Conservation (phyloP, 1,284 basidiomycete species). For the Cryptococcus hybrid region DNA sequence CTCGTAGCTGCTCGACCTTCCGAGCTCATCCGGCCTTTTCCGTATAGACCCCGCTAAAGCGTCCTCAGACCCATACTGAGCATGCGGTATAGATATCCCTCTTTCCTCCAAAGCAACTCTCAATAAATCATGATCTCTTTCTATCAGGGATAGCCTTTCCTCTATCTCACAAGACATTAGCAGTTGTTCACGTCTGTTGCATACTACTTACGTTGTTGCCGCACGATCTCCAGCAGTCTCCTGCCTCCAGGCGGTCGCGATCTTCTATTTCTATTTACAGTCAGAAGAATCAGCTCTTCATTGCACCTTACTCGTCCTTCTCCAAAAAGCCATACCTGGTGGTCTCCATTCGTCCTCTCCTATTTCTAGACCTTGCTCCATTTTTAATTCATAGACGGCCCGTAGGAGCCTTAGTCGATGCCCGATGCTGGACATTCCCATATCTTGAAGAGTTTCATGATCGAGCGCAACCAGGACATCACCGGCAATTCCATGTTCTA, state of each 20-base stretch:
- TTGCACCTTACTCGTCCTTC: background rate
- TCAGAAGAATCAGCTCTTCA: background rate
- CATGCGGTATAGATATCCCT: conserved; percentile 24
- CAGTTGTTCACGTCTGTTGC: background rate
- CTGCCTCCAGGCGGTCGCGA: conserved; percentile 52
- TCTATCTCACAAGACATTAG: conserved; percentile 17
- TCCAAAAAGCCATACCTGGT: conserved; percentile 63
- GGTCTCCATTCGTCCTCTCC: conserved; percentile 85
- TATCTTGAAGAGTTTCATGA: conserved; percentile 73
- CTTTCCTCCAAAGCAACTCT: conserved; percentile 27
- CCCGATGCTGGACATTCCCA: conserved; percentile 80
- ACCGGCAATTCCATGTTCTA: conserved; percentile 87
- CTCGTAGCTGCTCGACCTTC: conserved; percentile 9
- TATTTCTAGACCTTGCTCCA: conserved; percentile 75
- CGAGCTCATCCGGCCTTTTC: background rate
- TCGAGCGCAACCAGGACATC: conserved; percentile 81
- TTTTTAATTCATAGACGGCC: conserved; percentile 83
- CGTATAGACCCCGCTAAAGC: conserved; percentile 10
- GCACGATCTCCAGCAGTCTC: conserved; percentile 67
- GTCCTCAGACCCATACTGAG: conserved; percentile 19
- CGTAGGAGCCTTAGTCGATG: conserved; percentile 85
- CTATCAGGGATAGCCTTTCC: conserved; percentile 35
- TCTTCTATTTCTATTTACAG: conserved; percentile 19
- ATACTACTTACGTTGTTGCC: conserved; percentile 64
- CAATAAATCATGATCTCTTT: conserved; percentile 30